Conservation (phyloP, 139 green algal species). For the Picochlorum sp. region DNA sequence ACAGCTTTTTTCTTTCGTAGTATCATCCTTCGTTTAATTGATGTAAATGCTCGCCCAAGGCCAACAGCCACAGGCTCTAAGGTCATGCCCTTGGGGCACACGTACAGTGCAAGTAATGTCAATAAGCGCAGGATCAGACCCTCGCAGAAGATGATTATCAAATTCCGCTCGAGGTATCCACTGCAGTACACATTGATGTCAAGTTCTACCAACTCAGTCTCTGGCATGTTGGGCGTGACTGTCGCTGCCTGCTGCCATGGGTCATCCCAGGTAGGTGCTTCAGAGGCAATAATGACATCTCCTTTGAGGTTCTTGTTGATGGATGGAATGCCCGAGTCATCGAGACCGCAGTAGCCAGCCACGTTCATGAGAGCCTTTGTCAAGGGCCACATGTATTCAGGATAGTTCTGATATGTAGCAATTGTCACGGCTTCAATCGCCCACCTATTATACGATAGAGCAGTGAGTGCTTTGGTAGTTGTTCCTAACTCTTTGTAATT, state of each 20-base stretch:
- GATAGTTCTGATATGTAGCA: conserved; percentile 12
- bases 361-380: conserved; percentile 15
- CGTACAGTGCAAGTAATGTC: conserved; percentile 13
- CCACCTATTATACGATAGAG: conserved; percentile 27
- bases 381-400: conserved; percentile 16
- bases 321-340: conserved; percentile 3
- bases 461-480: conserved; percentile 26
- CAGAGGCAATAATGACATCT: conserved; percentile 6
- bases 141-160: conserved; percentile 13
- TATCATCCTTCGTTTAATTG: background rate
- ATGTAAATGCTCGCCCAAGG: background rate
- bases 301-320: background rate
- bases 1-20: background rate
- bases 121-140: conserved; percentile 16
- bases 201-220: conserved; percentile 9
- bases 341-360: conserved; percentile 11
- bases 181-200: conserved; percentile 23
- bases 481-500: conserved; percentile 21
- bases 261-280: conserved; percentile 8
- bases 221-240: background rate
- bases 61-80: conserved; percentile 5
- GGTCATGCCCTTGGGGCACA: conserved; percentile 12
- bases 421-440: conserved; percentile 18
- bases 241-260: conserved; percentile 4
- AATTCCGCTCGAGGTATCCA: conserved; percentile 2